Base-by-base conservation (phyloP, 73 alveolate species). In the Paramecium tetraurelia region DNA sequence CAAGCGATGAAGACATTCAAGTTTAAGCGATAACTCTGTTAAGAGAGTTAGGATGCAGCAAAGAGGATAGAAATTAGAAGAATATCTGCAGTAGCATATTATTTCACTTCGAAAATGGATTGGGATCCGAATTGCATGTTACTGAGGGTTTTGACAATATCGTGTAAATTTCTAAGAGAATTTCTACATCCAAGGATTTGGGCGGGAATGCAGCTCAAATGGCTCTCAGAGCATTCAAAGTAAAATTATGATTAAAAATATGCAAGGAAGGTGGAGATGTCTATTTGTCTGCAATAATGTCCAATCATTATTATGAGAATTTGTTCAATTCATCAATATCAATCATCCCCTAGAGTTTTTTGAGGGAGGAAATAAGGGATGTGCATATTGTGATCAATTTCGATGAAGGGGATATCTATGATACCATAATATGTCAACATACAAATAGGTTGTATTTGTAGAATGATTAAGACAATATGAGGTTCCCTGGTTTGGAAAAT, bases 171-270 rank as follows among this genome's bases (percentile, higher is more conserved):
- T 59, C 90, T 22, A 44, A 80, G 72, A 21, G 31, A 40, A 44
- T 80, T 22, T 31, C 46, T n/a, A 41, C 70, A 24, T 31, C 33
- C 16, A n/a, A 80, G 33, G 90, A 80, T 43, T 48, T 80, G 24
- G 90, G 90, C 0, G 90, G 90, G 0, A 80, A 80, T 48, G 14
- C 90, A 6, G 90, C 90, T 10, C 46, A 80, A 35, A 80, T 80
- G 90, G 90, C 90, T 14, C 18, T 80, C 9, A 80, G 90, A 80
- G 90, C 90, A 80, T 80, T 80, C 48, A 80, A 80, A 80, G 87
- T 75, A 75, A 12, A 18, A 18, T 18, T 53, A 1, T 20, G 1
- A n/a, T 53, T 3, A 18, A 53, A 40, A 40, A 40, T 40, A 35
- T 63, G 14, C n/a, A 36, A 75, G 87, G 90, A 80, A 44, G 90